Base-by-base conservation (phyloP, 1,284 basidiomycete species). In the Ganoderma leucocontextum region DNA sequence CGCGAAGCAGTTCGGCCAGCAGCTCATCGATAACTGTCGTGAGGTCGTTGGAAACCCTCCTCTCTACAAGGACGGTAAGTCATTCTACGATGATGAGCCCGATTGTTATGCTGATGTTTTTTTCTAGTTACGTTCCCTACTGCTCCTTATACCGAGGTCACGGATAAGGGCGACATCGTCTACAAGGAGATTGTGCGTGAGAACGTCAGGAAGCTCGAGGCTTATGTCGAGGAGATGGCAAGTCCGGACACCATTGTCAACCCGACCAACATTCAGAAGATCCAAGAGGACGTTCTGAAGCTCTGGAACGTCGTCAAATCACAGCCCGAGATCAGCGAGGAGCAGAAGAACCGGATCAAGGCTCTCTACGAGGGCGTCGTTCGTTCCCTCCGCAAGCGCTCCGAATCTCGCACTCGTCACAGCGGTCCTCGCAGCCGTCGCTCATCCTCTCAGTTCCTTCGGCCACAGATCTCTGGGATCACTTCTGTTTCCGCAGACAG, bases 161-260 rank as follows among this genome's bases (percentile, higher is more conserved):
- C 91, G 19, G 91, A 88, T 60, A 96, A 95, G 82, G 97, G 98
- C 53, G 96, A 99, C 74, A 96, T 99, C 73, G 86, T 97, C 70
- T 98, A 98, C 83, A 90, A 92, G 12, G 97, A 99, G 80, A 92
- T 98, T 70, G 95, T 96, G 70, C 94, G 97, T 60, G 93, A 95
- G 79, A 95, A 95, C 69, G 97, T 99, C 58, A 93, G 97, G 78
- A 98, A 99, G 84, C 88, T 99, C 63, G 97, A 99, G 82, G 95
- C 95, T 5, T 99, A 99, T 77, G 97, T 98, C 74, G 94, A 97
- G 79, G 97, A 99, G 83, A 99, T 99, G 98, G 96, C 97, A 3
- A 95, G 93, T 69, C 95, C 96, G 22, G 96, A 96, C 78, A 91
- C 91, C 63, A 92, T 96, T 70, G 89, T 93, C 44, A 88, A 87